phyloP scores from a whole-genome alignment of 202 grass and related monocot genomes.

The Alloteropsis angusta region DNA sequence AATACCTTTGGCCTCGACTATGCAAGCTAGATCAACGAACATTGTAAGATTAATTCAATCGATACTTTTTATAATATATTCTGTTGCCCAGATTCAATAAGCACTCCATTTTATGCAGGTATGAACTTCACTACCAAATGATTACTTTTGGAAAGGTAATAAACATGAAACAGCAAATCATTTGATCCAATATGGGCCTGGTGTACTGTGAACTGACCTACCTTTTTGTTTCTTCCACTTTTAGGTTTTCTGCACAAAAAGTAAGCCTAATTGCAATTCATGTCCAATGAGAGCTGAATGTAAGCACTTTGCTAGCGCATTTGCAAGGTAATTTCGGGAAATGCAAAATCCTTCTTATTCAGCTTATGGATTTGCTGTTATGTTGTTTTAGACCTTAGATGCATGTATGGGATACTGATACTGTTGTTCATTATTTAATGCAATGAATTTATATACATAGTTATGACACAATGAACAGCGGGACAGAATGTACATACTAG shows the following conservation, averaged over 20 bases:
- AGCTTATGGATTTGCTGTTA: neutral
- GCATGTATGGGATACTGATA: neutral
- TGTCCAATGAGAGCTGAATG: conserved; percentile 75
- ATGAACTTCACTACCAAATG: conserved; percentile 80
- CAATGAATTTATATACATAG: neutral
- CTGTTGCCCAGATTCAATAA: neutral
- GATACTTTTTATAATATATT: neutral
- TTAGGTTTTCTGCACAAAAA: conserved; percentile 72
- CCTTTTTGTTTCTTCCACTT: neutral
- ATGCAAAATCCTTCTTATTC: conserved; percentile 5
- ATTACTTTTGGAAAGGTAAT: conserved; percentile 84
- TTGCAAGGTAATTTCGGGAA: conserved; percentile 48
- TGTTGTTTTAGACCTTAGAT: neutral
- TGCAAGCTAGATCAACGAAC: conserved; percentile 84
- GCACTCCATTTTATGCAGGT: conserved; percentile 27
- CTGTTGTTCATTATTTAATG: neutral
- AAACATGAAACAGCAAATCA: neutral
- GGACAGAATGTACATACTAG: neutral
- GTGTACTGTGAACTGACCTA: conserved; percentile 18
- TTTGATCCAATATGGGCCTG: neutral
- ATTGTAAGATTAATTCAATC: conserved; percentile 45
- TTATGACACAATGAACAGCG: neutral
- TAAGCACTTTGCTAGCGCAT: conserved; percentile 74
- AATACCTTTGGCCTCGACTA: conserved; percentile 87
- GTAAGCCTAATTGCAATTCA: conserved; percentile 66